A percentile compares a stretch with the other conserved stretches of the same genome.
Conservation (phyloP, 1,284 basidiomycete species). For the Exsudoporus floridanus region DNA sequence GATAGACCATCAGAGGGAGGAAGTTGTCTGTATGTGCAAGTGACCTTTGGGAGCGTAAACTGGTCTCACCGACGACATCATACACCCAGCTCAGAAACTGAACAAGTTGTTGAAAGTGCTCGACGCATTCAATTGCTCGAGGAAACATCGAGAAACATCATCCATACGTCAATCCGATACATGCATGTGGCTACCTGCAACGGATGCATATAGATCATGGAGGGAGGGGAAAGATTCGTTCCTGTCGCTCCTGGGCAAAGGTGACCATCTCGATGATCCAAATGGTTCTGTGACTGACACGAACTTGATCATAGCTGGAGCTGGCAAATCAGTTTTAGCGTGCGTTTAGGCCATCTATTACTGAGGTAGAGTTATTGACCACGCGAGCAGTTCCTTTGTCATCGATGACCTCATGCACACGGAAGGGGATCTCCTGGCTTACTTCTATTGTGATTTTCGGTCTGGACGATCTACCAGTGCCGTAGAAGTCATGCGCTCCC, state of each 20-base stretch:
- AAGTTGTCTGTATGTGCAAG: slow-evolving; percentile 4
- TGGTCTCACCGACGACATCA: not conserved
- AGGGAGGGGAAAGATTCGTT: slow-evolving; percentile 1
- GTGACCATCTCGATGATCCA: not conserved
- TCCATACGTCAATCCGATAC: slow-evolving; percentile 9
- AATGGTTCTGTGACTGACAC: not conserved
- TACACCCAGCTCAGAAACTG: slow-evolving; percentile 3
- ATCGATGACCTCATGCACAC: slow-evolving; percentile 6
- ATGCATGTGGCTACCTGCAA: slow-evolving; percentile 9
- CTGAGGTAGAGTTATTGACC: not conserved
- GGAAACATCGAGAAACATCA: slow-evolving; percentile 1
- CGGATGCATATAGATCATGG: slow-evolving; percentile 10
- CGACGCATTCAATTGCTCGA: slow-evolving; percentile 2
- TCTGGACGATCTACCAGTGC: slow-evolving; percentile 1
- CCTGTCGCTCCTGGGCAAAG: slow-evolving; percentile 13
- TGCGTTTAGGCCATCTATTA: not conserved
- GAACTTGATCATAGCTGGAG: not conserved
- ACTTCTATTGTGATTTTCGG: slow-evolving; percentile 23
- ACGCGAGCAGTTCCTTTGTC: not conserved
- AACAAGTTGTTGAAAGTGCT: slow-evolving; percentile 1
- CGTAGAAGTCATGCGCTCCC: slow-evolving; percentile 6
- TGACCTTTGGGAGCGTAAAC: not conserved
- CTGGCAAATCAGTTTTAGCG: slow-evolving; percentile 1
- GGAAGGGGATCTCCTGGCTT: slow-evolving; percentile 2
- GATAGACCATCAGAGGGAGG: not conserved